Percentiles rank a stretch among this genome's conserved stretches.
phyloP scores from a whole-genome alignment of 106 monocot genomes.

The Dioscorea alata region DNA sequence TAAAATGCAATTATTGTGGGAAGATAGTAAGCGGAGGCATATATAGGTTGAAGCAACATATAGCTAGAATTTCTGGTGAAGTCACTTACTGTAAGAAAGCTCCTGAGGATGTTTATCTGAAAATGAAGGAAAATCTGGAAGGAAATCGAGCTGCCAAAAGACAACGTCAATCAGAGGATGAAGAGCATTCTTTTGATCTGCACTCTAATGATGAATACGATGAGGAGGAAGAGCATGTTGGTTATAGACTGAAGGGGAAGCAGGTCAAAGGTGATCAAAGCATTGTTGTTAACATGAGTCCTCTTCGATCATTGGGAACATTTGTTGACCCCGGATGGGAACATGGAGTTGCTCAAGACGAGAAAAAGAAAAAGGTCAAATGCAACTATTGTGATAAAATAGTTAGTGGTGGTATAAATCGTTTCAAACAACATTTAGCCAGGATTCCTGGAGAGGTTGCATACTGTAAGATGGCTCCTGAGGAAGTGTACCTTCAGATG shows the following conservation, averaged over 20 bases:
- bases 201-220: conserved; percentile 35
- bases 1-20: conserved; percentile 69
- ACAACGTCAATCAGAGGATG: conserved; percentile 25
- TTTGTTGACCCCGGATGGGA: conserved; percentile 68
- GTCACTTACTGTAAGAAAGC: conserved; percentile 56
- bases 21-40: conserved; percentile 58
- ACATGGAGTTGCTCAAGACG: conserved; percentile 56
- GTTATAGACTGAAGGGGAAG: conserved; percentile 20
- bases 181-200: conserved; percentile 30
- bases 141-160: conserved; percentile 25
- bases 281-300: conserved; percentile 15
- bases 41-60: conserved; percentile 63
- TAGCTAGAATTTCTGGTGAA: conserved; percentile 64
- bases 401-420: conserved; percentile 67
- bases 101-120: conserved; percentile 46
- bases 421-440: conserved; percentile 67
- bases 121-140: conserved; percentile 55
- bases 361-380: conserved; percentile 58
- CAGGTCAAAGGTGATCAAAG: conserved; percentile 9
- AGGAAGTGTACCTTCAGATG: conserved; percentile 55
- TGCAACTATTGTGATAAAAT: conserved; percentile 63
- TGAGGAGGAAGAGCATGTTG: conserved; percentile 19
- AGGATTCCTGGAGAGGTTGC: conserved; percentile 69
- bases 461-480: conserved; percentile 61
- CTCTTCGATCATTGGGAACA: conserved; percentile 33